Evolutionary conservation across 257 asterid genomes (phyloP).

Genomic region (Nicotiana paniculata): DNA sequence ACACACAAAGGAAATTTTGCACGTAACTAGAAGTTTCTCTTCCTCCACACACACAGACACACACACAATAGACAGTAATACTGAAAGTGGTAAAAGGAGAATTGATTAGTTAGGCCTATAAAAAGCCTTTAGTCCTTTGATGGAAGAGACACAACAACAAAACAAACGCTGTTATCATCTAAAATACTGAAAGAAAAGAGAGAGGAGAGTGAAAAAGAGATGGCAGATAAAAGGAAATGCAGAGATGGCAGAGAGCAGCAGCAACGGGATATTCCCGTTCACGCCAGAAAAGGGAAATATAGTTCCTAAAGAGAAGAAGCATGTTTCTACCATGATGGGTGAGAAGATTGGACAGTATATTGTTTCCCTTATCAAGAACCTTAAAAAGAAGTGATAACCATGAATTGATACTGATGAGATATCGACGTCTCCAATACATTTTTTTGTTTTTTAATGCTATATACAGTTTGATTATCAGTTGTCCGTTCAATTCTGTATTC

Average conservation of each 20-base stretch:
- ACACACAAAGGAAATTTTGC: neutral
- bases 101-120: too few relatives aligned
- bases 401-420: neutral
- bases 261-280: neutral
- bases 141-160: neutral
- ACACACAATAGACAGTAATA: neutral
- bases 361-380: neutral
- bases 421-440: neutral
- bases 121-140: neutral
- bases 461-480: neutral
- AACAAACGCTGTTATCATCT: neutral
- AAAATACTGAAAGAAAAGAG: neutral
- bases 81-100: neutral
- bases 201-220: neutral
- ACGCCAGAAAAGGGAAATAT: slow-evolving; percentile 1
- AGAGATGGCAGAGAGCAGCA: neutral
- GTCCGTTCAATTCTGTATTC: neutral
- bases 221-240: neutral
- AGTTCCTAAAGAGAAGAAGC: neutral
- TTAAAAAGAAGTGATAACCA: neutral
- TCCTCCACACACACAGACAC: neutral
- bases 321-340: slow-evolving; percentile 10
- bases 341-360: neutral
- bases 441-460: too few relatives aligned
- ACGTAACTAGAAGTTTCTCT: neutral